A percentile compares a stretch with the other conserved stretches of the same genome.
Conservation (phyloP, 23 red algal genomes). For the Chondrus crispus region DNA sequence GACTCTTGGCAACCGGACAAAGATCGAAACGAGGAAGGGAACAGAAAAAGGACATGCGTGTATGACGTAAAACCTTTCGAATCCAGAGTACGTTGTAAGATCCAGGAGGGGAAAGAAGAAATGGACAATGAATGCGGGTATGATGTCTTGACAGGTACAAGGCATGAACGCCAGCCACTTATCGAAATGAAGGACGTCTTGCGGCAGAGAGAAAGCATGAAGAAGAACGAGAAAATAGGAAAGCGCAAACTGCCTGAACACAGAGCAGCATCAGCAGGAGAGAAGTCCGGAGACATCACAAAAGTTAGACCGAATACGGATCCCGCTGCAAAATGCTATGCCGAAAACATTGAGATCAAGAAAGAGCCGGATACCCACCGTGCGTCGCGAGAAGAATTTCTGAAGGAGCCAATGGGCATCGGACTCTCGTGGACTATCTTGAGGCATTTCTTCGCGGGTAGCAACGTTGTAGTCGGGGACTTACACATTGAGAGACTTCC, state of each 20-base stretch:
- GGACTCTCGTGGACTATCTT: slow-evolving; percentile 35
- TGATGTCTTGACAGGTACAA: not conserved
- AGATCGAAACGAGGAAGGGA: no score
- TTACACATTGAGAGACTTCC: no score
- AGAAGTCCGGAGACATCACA: not conserved
- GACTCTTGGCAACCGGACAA: no score
- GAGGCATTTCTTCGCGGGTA: slow-evolving; percentile 4
- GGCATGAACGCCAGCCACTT: not conserved
- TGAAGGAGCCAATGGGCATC: not conserved
- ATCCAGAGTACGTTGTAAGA: no score
- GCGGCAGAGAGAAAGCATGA: not conserved
- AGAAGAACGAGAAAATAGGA: not conserved
- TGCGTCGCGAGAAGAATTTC: not conserved
- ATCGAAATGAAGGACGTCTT: not conserved
- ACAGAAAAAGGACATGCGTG: no score
- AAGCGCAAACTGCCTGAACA: not conserved
- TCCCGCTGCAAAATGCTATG: not conserved
- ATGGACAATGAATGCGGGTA: not conserved
- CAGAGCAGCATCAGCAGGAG: not conserved
- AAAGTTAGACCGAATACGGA: not conserved
- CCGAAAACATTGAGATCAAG: no score
- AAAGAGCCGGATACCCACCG: no score
- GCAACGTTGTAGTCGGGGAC: slow-evolving; percentile 15
- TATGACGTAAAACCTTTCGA: no score
- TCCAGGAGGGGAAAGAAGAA: not conserved